Evolutionary conservation across 1,139 yeast genomes (phyloP).

Genomic region (Spencermartinsiella ligniputridi): DNA sequence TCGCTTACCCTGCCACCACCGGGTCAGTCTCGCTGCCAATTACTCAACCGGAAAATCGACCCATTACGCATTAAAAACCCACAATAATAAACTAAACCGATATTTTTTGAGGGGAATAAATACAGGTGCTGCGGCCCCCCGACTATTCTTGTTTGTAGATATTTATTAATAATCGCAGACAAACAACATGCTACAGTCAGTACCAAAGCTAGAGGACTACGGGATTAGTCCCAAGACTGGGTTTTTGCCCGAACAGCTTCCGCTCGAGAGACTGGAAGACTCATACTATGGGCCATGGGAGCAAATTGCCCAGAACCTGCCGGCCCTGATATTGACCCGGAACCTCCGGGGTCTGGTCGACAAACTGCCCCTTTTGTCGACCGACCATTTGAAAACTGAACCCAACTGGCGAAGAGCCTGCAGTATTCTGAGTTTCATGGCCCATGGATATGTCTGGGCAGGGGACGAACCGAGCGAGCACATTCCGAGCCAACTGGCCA

Average conservation of each 20-base stretch:
- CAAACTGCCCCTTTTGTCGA: constrained; percentile 49
- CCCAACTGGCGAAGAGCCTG: constrained; percentile 74
- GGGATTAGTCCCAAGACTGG: constrained; percentile 70
- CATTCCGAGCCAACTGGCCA: constrained; percentile 63
- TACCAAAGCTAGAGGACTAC: constrained; percentile 55
- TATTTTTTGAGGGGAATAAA: too few species aligned
- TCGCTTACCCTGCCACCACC: too few species aligned
- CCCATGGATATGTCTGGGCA: constrained; percentile 89
- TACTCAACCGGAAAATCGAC: too few species aligned
- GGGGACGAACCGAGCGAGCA: constrained; percentile 56
- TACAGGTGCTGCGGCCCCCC: too few species aligned
- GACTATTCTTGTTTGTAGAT: too few species aligned
- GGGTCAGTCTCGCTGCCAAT: too few species aligned
- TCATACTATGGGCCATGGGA: constrained; percentile 79
- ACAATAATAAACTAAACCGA: too few species aligned
- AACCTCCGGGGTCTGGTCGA: constrained; percentile 59
- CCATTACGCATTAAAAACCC: too few species aligned
- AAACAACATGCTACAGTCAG: neutral
- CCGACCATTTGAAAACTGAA: constrained; percentile 40
- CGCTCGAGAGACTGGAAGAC: constrained; percentile 57
- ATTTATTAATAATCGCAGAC: too few species aligned
- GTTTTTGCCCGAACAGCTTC: constrained; percentile 67
- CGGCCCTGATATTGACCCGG: constrained; percentile 65
- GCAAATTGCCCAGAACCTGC: constrained; percentile 55
- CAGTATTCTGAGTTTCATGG: constrained; percentile 67